phyloP scores from a whole-genome alignment of 106 monocot species.

The Agapanthus africanus region DNA sequence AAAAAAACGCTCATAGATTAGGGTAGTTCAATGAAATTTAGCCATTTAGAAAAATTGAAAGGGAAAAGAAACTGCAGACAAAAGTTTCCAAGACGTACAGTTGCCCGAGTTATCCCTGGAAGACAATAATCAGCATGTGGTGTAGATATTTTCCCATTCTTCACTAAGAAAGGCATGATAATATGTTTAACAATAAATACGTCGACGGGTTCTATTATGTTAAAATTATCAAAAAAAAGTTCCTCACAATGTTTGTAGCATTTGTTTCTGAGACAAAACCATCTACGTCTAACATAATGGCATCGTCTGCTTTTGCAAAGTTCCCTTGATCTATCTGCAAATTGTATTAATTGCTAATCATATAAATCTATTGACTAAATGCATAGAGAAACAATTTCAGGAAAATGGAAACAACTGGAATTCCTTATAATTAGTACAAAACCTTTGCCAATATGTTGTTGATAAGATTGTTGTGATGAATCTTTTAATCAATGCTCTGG shows the following conservation, averaged over 20 bases:
- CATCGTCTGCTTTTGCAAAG: slow-evolving; percentile 83
- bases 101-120: slow-evolving; percentile 91
- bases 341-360: neutral
- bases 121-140: slow-evolving; percentile 98
- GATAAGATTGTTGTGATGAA: slow-evolving; percentile 99
- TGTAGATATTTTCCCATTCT: slow-evolving; percentile 78
- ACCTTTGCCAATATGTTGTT: slow-evolving; percentile 98
- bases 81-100: slow-evolving; percentile 38
- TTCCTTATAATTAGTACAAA: neutral
- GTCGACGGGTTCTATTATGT: neutral
- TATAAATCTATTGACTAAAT: neutral
- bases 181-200: neutral
- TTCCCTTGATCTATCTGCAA: slow-evolving; percentile 93
- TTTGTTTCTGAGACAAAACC: slow-evolving; percentile 99
- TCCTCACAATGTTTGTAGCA: slow-evolving; percentile 92
- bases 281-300: slow-evolving; percentile 97
- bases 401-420: neutral
- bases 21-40: no score
- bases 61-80: neutral
- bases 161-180: slow-evolving; percentile 85
- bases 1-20: no score
- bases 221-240: neutral
- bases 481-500: slow-evolving; percentile 94
- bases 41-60: no score
- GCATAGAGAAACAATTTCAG: neutral